Conservation (phyloP, 2,329 filamentous ascomycete genomes). For the Alternaria alternata region DNA sequence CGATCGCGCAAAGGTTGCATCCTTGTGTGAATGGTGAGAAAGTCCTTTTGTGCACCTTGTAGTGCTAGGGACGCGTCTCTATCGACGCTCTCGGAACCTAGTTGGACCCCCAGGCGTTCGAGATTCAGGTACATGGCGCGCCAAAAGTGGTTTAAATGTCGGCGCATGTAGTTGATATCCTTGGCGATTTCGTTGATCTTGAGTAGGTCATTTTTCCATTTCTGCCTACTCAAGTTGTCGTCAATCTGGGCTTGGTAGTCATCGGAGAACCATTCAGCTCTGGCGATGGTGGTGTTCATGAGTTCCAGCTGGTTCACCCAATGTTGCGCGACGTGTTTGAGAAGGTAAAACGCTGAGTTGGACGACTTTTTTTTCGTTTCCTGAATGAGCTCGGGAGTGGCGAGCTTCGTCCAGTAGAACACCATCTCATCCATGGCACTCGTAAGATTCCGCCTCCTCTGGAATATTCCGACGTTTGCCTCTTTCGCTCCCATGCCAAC, state of each 20-base stretch:
- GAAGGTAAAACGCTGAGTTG: conserved; percentile 5
- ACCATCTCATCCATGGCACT: not conserved
- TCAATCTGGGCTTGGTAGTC: conserved; percentile 26
- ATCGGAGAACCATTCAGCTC: conserved; percentile 25
- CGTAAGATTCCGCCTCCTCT: not conserved
- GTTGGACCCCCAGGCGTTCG: conserved; percentile 6
- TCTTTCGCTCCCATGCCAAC: not conserved
- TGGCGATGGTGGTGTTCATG: conserved; percentile 6
- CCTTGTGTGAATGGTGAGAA: conserved; percentile 21
- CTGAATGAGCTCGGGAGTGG: not conserved
- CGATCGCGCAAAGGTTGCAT: conserved; percentile 24
- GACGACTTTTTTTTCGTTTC: not conserved
- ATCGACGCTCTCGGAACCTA: not conserved
- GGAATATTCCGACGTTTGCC: not conserved
- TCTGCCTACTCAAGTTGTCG: conserved; percentile 8
- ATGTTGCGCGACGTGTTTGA: conserved; percentile 6
- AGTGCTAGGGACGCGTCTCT: conserved; percentile 4
- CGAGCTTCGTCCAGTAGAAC: not conserved
- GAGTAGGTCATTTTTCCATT: conserved; percentile 27
- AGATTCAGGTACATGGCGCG: not conserved
- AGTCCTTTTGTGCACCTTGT: conserved; percentile 28
- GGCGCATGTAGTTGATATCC: conserved; percentile 29
- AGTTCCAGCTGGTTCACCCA: conserved; percentile 13
- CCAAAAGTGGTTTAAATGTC: conserved; percentile 18
- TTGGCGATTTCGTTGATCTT: conserved; percentile 19